These are phyloP conservation scores for Penicillium sp. DNA, from an alignment of 2,329 filamentous ascomycete species.

Conservation along the genomic window DNA sequence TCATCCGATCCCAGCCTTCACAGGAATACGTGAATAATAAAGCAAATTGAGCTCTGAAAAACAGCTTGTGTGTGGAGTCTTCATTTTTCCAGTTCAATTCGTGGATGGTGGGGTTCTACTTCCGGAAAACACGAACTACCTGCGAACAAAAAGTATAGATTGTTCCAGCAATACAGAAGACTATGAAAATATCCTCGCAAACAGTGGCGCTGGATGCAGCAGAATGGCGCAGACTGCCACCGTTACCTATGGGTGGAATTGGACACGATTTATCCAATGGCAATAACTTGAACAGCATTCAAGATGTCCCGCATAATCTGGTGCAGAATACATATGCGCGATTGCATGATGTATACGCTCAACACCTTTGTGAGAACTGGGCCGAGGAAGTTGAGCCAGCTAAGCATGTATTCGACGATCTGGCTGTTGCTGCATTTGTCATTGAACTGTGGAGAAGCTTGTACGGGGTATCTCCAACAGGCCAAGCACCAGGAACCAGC, in stretches of 20 bases:
- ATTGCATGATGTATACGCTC: slow-evolving; percentile 80
- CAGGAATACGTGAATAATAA: no score
- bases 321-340: slow-evolving; percentile 82
- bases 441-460: slow-evolving; percentile 89
- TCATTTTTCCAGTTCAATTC: no score
- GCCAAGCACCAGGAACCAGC: slow-evolving; percentile 11
- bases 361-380: slow-evolving; percentile 73
- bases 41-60: no score
- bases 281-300: no score
- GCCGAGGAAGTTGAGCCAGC: slow-evolving; percentile 81
- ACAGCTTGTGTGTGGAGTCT: no score
- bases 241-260: background rate
- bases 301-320: slow-evolving; percentile 71
- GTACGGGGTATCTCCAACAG: slow-evolving; percentile 58
- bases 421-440: slow-evolving; percentile 87
- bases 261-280: background rate
- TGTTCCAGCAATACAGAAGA: background rate
- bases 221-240: background rate
- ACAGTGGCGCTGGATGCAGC: background rate
- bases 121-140: background rate
- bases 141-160: background rate
- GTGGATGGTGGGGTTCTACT: no score
- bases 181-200: background rate
- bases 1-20: no score
- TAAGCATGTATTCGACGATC: slow-evolving; percentile 95